Conservation (phyloP, 1,284 basidiomycete genomes). For the Ceratobasidium sp. region DNA sequence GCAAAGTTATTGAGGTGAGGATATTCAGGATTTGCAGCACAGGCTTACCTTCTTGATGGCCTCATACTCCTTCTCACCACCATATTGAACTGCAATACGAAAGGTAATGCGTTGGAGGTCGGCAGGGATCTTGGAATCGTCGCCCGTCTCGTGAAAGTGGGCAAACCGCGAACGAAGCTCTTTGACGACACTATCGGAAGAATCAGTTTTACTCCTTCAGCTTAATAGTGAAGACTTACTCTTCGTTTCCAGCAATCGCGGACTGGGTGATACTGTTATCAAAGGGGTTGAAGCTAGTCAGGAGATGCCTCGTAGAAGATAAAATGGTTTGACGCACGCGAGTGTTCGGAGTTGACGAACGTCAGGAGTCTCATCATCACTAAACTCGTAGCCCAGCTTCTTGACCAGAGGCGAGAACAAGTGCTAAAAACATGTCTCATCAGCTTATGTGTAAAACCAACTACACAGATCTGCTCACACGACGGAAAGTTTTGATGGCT, state of each 20-base stretch:
- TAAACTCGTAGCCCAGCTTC: slow-evolving; percentile 81
- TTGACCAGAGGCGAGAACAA: slow-evolving; percentile 84
- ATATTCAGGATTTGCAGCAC: not conserved
- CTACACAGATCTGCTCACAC: slow-evolving; percentile 54
- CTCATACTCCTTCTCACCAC: slow-evolving; percentile 81
- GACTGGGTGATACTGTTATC: slow-evolving; percentile 65
- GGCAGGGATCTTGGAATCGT: slow-evolving; percentile 80
- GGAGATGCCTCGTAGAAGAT: too few relatives aligned
- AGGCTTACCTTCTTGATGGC: slow-evolving; percentile 75
- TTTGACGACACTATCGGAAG: slow-evolving; percentile 66
- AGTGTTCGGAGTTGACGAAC: slow-evolving; percentile 76
- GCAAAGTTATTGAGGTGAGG: too few relatives aligned
- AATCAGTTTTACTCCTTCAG: too few relatives aligned
- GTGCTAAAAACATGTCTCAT: slow-evolving; percentile 54
- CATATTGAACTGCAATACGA: slow-evolving; percentile 69
- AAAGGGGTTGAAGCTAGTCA: not conserved
- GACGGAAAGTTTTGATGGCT: slow-evolving; percentile 70
- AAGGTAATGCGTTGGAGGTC: slow-evolving; percentile 72
- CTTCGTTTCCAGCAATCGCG: slow-evolving; percentile 68
- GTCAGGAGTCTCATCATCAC: slow-evolving; percentile 74
- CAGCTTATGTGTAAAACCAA: not conserved
- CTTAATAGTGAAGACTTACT: too few relatives aligned
- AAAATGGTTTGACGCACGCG: not conserved
- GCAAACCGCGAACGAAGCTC: slow-evolving; percentile 81
- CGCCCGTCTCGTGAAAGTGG: slow-evolving; percentile 73